These are phyloP conservation scores for Colletotrichum viniferum DNA, from an alignment of 2,329 filamentous ascomycete genomes.

Conservation along the genomic window DNA sequence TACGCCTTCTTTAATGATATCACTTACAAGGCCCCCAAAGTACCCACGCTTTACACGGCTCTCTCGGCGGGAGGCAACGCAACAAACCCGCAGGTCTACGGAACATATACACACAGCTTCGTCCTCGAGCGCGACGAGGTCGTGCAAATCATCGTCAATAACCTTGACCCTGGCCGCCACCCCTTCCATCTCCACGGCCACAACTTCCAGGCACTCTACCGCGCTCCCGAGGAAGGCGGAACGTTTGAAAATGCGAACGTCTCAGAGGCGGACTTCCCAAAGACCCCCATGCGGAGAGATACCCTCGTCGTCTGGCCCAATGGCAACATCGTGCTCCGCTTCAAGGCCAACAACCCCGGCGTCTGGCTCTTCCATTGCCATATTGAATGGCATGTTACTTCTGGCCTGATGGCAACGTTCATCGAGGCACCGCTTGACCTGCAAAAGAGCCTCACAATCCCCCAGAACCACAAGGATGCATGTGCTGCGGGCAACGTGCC, in stretches of 20 bases:
- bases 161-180: conserved; percentile 72
- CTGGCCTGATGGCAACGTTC: conserved; percentile 69
- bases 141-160: conserved; percentile 81
- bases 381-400: conserved; percentile 76
- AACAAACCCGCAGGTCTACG: conserved; percentile 66
- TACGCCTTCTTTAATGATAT: conserved; percentile 77
- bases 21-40: conserved; percentile 75
- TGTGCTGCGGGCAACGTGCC: conserved; percentile 60
- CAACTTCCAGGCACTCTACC: conserved; percentile 70
- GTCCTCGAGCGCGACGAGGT: conserved; percentile 70
- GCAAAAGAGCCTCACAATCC: conserved; percentile 65
- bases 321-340: conserved; percentile 73
- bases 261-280: conserved; percentile 51
- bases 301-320: conserved; percentile 68
- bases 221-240: conserved; percentile 62
- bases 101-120: conserved; percentile 67
- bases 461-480: conserved; percentile 58
- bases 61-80: conserved; percentile 66
- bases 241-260: conserved; percentile 53
- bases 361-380: conserved; percentile 82
- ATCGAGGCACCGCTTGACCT: conserved; percentile 67
- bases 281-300: conserved; percentile 69
- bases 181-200: conserved; percentile 84
- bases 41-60: conserved; percentile 80
- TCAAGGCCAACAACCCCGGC: conserved; percentile 69